Base-by-base conservation (phyloP, 805 yeast genomes). In the Starmerella geochares region DNA sequence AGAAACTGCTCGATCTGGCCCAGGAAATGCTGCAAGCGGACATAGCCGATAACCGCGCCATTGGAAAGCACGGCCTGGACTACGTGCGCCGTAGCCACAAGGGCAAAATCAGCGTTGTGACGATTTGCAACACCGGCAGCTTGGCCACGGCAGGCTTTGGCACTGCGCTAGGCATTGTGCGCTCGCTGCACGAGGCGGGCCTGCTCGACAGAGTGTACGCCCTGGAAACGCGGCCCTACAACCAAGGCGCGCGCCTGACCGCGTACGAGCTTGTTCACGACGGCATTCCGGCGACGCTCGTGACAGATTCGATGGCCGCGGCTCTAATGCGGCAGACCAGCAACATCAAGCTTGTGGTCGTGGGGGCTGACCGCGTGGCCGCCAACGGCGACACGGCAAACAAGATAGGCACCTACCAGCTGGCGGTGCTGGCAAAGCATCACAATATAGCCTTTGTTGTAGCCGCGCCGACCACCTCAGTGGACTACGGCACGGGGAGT, bases 91-190 rank as follows among this genome's bases (percentile, higher is more conserved):
- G 74, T 1, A 62, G 35, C 41, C 35, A n/a, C 17, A 86, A 83
- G 11, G 36, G 6, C 7, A 81, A 81, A 4, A 80, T 87, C 62
- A 77, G 94, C 1, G 88, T 86, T 3, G 67, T 92, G 62, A 90
- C 97, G 1, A 85, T 92, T 50, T 90, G 98, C 67, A 90, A 90
- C 67, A 90, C 98, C 0, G 98, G 98, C 0, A 86, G 96, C 0
- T 71, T 90, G 52, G 98, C 98, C 1, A 90, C 98, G 1, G 86
- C 97, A 3, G 97, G 97, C 2, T 90, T 87, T 63, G 98, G 98
- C 27, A 90, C 98, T 4, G 97, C 97, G 0, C 72, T 90, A 27
- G 97, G 98, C 13, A 85, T 92, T 21, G 79, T 90, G 35, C 77
- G 97, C 57, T 78, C 95, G 0, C 70, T 84, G 54, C 76, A 65